Conservation (phyloP, 208 protist genomes). For the Trypanosoma rangeli region DNA sequence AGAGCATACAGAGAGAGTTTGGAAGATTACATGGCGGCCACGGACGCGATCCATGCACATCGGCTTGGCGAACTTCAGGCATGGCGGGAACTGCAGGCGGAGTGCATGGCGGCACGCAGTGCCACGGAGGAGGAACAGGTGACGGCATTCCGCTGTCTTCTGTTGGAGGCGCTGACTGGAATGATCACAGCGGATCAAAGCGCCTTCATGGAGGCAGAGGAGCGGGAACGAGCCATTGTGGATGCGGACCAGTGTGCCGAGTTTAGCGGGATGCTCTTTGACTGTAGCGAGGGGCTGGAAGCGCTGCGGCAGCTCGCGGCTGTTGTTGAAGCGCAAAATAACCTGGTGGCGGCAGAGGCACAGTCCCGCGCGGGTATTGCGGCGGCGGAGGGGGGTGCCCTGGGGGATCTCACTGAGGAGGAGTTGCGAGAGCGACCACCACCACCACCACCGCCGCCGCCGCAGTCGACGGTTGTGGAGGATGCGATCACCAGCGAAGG, state of each 20-base stretch:
- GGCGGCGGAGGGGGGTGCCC: slow-evolving; percentile 29
- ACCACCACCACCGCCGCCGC: slow-evolving; percentile 9
- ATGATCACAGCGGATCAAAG: slow-evolving; percentile 29
- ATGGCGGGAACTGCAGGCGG: slow-evolving; percentile 4
- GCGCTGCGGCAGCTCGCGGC: slow-evolving; percentile 14
- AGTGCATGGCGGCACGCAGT: not conserved
- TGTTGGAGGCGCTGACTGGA: slow-evolving; percentile 21
- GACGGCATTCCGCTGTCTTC: slow-evolving; percentile 23
- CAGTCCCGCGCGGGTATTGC: slow-evolving; percentile 25
- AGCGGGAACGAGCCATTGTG: slow-evolving; percentile 38
- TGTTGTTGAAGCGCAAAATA: not conserved
- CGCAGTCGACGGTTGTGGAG: not conserved
- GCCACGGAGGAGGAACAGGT: slow-evolving; percentile 4
- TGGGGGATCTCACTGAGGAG: slow-evolving; percentile 19
- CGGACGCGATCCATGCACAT: slow-evolving; percentile 9
- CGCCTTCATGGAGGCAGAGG: slow-evolving; percentile 45
- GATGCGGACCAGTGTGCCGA: slow-evolving; percentile 50
- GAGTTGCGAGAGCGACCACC: not conserved
- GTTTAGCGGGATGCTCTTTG: slow-evolving; percentile 45
- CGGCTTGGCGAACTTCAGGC: slow-evolving; percentile 7
- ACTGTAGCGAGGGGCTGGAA: slow-evolving; percentile 5
- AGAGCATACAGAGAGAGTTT: not conserved
- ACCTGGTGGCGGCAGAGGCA: not conserved
- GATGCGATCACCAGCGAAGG: not conserved
- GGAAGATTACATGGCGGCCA: slow-evolving; percentile 12